Conservation (phyloP, 805 yeast genomes). For the Maudiozyma saulgeensis region DNA sequence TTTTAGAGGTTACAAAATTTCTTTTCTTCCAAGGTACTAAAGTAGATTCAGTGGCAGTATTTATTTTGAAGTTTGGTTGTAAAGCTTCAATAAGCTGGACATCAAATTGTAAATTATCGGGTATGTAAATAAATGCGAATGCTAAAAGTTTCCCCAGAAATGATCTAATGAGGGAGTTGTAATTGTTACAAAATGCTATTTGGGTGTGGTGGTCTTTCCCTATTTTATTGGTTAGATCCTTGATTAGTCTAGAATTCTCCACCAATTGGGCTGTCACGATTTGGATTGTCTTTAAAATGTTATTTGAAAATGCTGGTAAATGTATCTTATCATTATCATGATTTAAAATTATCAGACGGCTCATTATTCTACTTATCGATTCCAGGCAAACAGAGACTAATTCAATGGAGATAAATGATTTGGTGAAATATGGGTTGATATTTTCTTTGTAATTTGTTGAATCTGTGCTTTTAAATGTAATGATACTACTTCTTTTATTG, state of each 20-base stretch:
- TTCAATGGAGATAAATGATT: constrained; percentile 9
- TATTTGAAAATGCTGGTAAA: constrained; percentile 18
- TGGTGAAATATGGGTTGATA: background rate
- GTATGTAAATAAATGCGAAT: constrained; percentile 22
- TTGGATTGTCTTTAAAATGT: constrained; percentile 20
- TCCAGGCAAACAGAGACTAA: constrained; percentile 27
- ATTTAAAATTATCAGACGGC: constrained; percentile 6
- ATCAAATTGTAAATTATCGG: constrained; percentile 22
- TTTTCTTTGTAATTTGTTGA: background rate
- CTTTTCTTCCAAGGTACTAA: constrained; percentile 20
- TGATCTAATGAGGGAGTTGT: constrained; percentile 19
- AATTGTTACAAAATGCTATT: constrained; percentile 9
- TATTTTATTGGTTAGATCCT: background rate
- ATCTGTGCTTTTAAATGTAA: too few species aligned
- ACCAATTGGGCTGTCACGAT: constrained; percentile 21
- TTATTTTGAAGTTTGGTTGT: constrained; percentile 7
- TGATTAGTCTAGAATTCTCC: constrained; percentile 14
- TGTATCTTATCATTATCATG: constrained; percentile 6
- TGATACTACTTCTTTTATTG: background rate
- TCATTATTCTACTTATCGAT: constrained; percentile 26
- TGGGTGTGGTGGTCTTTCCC: background rate
- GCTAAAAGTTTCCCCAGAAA: constrained; percentile 27
- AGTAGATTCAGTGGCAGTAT: constrained; percentile 2
- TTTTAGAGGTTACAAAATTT: constrained; percentile 2
- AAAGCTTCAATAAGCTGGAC: constrained; percentile 10